Base-by-base conservation (phyloP, 2,329 filamentous ascomycete genomes). In the Simplicillium sp. region DNA sequence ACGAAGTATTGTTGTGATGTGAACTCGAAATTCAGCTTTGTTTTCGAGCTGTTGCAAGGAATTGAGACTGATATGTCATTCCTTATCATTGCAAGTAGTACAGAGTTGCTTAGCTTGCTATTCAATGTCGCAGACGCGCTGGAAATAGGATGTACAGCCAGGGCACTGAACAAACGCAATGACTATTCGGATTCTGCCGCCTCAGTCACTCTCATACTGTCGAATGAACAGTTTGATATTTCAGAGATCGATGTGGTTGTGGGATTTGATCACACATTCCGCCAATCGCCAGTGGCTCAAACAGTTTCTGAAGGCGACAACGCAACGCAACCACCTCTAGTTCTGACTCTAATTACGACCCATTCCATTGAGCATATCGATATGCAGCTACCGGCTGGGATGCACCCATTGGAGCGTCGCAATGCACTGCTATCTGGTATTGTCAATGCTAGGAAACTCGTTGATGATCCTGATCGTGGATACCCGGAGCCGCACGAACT, bases 21-120 rank as follows among this genome's bases (percentile, higher is more conserved):
- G 9, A 81, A 77, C 54, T 61, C 73, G 41, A 82, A 82, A 48
- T 77, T 74, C 48, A 68, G 66, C 28, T 82, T 82, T 48, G 50
- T 80, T 6, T 70, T 66, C 35, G 74, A 79, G 46, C 59, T 82
- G 3, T 52, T 80, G 25, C 59, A 68, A 15, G 51, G 56, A 8
- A 51, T 79, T 11, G 54, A 59, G 13, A 54, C 59, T 11, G 60
- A 68, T 11, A 67, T 64, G 31, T 71, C 67, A 29, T 54, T 82
- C 7, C 56, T 79, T 12, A 66, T 82, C 17, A 51, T 82, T 11
- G 71, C 66, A 8, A 70, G 70, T 15, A 66, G 70, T 6, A 65
- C 66, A 9, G 61, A 65, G 25, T 58, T 75, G 7, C 56, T 75
- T 33, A 67, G 72, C 25, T 66, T 80, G 28, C 57, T 82, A 2